Evolutionary conservation across 129 eudicot genomes (phyloP), one percentile per base, ranked within the genome.

Genomic region (Pittosporum tobira): DNA sequence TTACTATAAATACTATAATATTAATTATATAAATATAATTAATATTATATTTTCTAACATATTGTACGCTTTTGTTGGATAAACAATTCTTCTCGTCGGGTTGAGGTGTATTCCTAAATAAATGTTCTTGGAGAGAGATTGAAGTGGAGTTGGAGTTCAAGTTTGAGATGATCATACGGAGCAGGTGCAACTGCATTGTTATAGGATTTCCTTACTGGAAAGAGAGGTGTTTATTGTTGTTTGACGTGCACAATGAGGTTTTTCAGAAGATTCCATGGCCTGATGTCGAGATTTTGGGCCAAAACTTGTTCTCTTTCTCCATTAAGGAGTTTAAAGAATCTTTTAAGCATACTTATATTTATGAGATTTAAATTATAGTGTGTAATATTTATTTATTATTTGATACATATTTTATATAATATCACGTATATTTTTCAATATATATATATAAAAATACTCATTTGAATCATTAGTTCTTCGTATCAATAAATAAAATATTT

Each of bases 101-200:
- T 55, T 20, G 61, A 55, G 61, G 61, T 55, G 34, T 55, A 55
- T 55, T 55, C 61, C 1, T 31, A 19, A 55, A 31, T 30, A 16
- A 1, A 10, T 44, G 44, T 18, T 30, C 44, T 30, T 55, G 61
- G 61, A 31, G 61, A 38, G 61, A 55, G 22, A 31, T 55, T 29
- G 45, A 18, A 44, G 61, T 55, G 45, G 45, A 4, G 16, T 22
- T 55, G 61, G 27, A 55, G 10, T 55, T 55, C 31, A 44, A 55
- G 4, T 34, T 55, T n/a, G n/a, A n/a, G n/a, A n/a, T n/a, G n/a
- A n/a, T n/a, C 7, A 31, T 55, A 3, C n/a, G 31, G 20, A 44
- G 61, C 16, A 31, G 61, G 19, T 55, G 61, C 3, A 4, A 15
- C 3, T 5, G 18, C 13, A 31, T 55, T 55, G 61, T 55, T 14